phyloP scores from a whole-genome alignment of 345 rosid genomes.

The Bruguiera gymnorhiza region DNA sequence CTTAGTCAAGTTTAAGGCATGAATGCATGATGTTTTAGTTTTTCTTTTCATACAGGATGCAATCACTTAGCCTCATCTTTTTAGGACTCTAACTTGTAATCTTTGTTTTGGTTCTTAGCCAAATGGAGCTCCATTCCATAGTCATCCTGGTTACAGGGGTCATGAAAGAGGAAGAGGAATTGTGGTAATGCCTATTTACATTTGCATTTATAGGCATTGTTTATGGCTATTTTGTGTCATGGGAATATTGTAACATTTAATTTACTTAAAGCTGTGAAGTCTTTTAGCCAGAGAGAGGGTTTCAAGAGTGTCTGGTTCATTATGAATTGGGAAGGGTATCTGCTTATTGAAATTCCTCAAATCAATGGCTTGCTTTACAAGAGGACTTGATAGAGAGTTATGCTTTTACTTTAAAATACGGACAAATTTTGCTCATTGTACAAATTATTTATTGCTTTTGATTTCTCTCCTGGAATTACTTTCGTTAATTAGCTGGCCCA shows the following conservation, averaged over 20 bases:
- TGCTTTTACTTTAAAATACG: too few relatives aligned
- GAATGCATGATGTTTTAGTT: not conserved
- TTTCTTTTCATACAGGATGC: not conserved
- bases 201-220: not conserved
- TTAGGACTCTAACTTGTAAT: not conserved
- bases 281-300: not conserved
- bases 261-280: too few relatives aligned
- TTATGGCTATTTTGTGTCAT: too few relatives aligned
- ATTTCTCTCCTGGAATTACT: too few relatives aligned
- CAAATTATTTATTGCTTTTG: too few relatives aligned
- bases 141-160: constrained; percentile 59
- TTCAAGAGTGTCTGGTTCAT: not conserved
- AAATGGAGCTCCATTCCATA: constrained; percentile 58
- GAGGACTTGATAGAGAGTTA: not conserved
- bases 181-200: constrained; percentile 53
- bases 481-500: too few relatives aligned
- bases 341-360: not conserved
- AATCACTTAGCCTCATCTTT: not conserved
- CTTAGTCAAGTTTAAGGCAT: not conserved
- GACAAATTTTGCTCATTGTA: too few relatives aligned
- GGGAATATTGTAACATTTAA: too few relatives aligned
- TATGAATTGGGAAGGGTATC: not conserved
- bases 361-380: not conserved
- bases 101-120: constrained; percentile 31
- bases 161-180: constrained; percentile 84